Percentiles rank a stretch among this genome's conserved stretches.
phyloP scores from a whole-genome alignment of 2,329 filamentous ascomycete genomes.

The Pseudopithomyces chartarum region DNA sequence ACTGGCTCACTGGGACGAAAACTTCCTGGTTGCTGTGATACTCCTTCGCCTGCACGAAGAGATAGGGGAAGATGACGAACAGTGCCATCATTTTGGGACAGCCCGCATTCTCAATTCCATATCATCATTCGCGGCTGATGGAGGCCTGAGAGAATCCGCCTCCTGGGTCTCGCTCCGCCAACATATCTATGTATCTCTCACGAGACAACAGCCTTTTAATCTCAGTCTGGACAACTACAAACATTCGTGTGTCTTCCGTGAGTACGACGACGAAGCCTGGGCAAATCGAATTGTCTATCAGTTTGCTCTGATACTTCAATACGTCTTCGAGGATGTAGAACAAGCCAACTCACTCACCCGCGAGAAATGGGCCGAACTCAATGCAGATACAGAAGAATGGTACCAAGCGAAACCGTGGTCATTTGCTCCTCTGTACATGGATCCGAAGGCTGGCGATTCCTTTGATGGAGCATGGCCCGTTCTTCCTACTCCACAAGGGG shows the following conservation, averaged over 20 bases:
- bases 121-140: slow-evolving; percentile 43
- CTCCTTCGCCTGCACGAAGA: slow-evolving; percentile 57
- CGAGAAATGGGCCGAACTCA: slow-evolving; percentile 35
- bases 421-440: slow-evolving; percentile 28
- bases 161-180: slow-evolving; percentile 50
- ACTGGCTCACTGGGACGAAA: slow-evolving; percentile 51
- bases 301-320: slow-evolving; percentile 34
- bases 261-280: slow-evolving; percentile 37
- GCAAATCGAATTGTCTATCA: slow-evolving; percentile 39
- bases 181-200: slow-evolving; percentile 48
- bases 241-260: slow-evolving; percentile 34
- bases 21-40: slow-evolving; percentile 55
- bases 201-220: slow-evolving; percentile 39
- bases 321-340: slow-evolving; percentile 29
- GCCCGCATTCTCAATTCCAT: slow-evolving; percentile 47
- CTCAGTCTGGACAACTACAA: slow-evolving; percentile 38
- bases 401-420: slow-evolving; percentile 38
- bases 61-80: slow-evolving; percentile 46
- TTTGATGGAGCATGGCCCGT: slow-evolving; percentile 30
- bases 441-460: slow-evolving; percentile 27
- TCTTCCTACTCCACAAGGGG: slow-evolving; percentile 28
- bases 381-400: slow-evolving; percentile 39
- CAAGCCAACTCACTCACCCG: slow-evolving; percentile 22
- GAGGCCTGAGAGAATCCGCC: slow-evolving; percentile 48
- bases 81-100: slow-evolving; percentile 47